Conservation (phyloP, 495 filamentous ascomycete species). For the Hamigera avellanea region DNA sequence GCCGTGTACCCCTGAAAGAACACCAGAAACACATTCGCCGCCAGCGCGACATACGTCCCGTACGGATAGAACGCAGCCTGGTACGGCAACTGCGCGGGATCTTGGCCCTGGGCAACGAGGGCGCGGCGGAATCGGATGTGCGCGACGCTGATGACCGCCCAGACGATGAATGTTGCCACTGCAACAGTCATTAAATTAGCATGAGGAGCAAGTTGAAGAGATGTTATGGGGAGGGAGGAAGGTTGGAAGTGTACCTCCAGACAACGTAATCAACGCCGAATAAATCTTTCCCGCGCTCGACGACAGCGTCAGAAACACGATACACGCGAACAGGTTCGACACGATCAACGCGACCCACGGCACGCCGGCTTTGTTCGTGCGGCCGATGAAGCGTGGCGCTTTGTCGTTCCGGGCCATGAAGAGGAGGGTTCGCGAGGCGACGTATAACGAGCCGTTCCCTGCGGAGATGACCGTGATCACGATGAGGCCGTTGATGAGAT, state of each 20-base stretch:
- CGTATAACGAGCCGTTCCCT: conserved; percentile 58
- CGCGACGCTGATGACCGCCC: conserved; percentile 51
- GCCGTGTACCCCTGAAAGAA: conserved; percentile 53
- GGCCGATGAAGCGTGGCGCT: conserved; percentile 53
- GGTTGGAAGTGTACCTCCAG: conserved; percentile 17
- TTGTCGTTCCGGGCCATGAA: conserved; percentile 55
- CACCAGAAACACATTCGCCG: conserved; percentile 49
- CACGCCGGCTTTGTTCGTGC: conserved; percentile 51
- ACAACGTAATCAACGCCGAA: conserved; percentile 30
- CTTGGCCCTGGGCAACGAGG: conserved; percentile 43
- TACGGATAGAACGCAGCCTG: conserved; percentile 47
- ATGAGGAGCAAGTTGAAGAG: conserved; percentile 17
- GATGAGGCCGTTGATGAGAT: conserved; percentile 64
- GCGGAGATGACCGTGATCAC: conserved; percentile 53
- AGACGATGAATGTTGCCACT: conserved; percentile 58
- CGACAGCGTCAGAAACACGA: conserved; percentile 55
- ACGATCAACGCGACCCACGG: conserved; percentile 29
- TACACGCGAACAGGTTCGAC: conserved; percentile 51
- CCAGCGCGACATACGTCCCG: conserved; percentile 49
- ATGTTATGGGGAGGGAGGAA: too few species aligned
- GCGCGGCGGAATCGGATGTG: conserved; percentile 57
- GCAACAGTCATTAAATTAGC: conserved; percentile 5
- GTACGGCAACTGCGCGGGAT: conserved; percentile 42
- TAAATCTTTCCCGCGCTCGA: conserved; percentile 45
- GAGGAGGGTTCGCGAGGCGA: conserved; percentile 51